Percentiles rank a stretch among this genome's conserved stretches.
Conservation (phyloP, 2,329 filamentous ascomycete genomes). For the Orbilia brochopaga region DNA sequence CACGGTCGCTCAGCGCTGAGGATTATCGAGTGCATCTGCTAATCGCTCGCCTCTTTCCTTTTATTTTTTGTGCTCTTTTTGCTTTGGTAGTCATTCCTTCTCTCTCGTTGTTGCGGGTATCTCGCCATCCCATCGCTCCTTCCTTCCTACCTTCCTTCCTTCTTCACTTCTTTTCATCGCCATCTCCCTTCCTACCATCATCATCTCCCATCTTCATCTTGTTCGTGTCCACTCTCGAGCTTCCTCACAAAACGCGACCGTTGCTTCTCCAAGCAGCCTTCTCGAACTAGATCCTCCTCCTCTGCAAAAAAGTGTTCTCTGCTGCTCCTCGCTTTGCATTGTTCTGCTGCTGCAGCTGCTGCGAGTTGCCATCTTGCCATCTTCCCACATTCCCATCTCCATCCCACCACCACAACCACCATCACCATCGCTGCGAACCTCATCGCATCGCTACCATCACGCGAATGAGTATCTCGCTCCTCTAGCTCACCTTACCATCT, state of each 20-base stretch:
- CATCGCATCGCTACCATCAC: conserved; percentile 1
- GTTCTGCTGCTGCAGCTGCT: not conserved
- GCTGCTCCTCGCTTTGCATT: not conserved
- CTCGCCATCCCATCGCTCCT: not conserved
- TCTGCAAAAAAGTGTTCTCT: not conserved
- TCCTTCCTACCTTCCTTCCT: not conserved
- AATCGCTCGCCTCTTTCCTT: not conserved
- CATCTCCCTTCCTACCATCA: conserved; percentile 13
- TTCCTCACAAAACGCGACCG: not conserved
- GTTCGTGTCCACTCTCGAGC: conserved; percentile 1
- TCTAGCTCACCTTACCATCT: conserved; percentile 8
- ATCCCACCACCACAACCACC: not conserved
- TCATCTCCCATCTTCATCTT: conserved; percentile 5
- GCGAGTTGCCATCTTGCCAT: not conserved
- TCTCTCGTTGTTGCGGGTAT: not conserved
- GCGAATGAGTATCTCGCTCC: conserved; percentile 20
- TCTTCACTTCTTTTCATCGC: conserved; percentile 3
- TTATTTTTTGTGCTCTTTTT: not conserved
- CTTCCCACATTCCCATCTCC: not conserved
- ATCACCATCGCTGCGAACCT: not conserved
- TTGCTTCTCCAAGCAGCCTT: not conserved
- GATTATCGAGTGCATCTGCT: not conserved
- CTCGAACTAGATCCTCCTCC: conserved; percentile 1
- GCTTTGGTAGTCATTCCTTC: not conserved
- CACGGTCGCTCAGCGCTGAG: no score